Conservation (phyloP, 345 rosid genomes). For the Eucalyptus leucophloia region DNA sequence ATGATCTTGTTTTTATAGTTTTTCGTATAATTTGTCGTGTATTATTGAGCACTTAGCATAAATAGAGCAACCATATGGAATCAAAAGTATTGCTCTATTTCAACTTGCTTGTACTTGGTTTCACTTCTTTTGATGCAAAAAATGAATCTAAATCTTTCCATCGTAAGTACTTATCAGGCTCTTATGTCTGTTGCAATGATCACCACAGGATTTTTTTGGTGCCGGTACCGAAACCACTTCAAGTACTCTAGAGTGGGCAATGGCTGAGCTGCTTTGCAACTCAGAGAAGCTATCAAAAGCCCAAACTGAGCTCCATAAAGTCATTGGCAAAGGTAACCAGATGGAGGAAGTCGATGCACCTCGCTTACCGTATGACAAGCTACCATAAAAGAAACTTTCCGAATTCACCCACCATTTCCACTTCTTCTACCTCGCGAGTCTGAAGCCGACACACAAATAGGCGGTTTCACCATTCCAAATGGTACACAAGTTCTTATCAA, state of each 20-base stretch:
- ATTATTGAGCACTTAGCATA: too few relatives aligned
- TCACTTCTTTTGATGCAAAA: too few relatives aligned
- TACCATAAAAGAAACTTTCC: conserved; percentile 11
- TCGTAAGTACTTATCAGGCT: too few relatives aligned
- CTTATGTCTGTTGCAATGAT: background rate
- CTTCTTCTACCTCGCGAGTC: conserved; percentile 23
- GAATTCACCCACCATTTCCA: conserved; percentile 26
- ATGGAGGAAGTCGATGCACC: conserved; percentile 18
- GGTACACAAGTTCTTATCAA: conserved; percentile 29
- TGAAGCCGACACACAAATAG: conserved; percentile 1
- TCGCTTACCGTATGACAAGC: conserved; percentile 22
- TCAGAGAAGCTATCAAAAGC: conserved; percentile 15
- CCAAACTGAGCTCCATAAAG: conserved; percentile 7
- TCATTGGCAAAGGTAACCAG: conserved; percentile 6
- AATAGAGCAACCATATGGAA: too few relatives aligned
- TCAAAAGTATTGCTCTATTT: too few relatives aligned
- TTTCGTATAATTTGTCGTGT: too few relatives aligned
- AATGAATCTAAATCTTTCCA: too few relatives aligned
- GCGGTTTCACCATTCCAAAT: conserved; percentile 18
- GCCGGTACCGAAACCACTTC: conserved; percentile 38
- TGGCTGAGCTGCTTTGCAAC: conserved; percentile 26
- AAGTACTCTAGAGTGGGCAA: conserved; percentile 30
- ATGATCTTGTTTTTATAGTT: too few relatives aligned
- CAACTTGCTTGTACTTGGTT: too few relatives aligned
- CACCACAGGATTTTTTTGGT: conserved; percentile 15